Percentiles rank a stretch among this genome's conserved stretches.
Conservation (phyloP, 1,284 basidiomycete species). For the Tremellales sp. region DNA sequence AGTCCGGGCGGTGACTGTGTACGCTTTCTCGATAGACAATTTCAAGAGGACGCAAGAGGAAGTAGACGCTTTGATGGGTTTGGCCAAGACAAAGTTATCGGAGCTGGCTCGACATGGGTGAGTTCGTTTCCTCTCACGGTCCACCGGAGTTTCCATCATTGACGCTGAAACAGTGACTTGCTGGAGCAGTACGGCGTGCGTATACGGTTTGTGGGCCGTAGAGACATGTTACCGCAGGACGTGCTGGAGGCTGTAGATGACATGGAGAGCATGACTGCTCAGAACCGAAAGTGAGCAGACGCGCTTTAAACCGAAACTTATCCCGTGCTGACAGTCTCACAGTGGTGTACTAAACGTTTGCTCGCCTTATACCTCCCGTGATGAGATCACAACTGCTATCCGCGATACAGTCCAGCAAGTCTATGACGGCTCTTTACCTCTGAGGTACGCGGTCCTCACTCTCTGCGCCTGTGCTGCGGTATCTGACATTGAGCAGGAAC, state of each 20-base stretch:
- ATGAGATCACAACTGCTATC: slow-evolving; percentile 84
- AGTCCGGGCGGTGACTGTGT: slow-evolving; percentile 81
- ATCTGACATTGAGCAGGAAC: background rate
- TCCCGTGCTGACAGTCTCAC: background rate
- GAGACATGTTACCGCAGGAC: slow-evolving; percentile 67
- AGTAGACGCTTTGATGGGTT: slow-evolving; percentile 78
- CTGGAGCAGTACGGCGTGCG: slow-evolving; percentile 77
- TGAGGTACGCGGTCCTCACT: slow-evolving; percentile 31
- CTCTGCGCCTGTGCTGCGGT: background rate
- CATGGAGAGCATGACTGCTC: slow-evolving; percentile 73
- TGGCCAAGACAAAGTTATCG: slow-evolving; percentile 75
- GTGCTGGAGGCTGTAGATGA: slow-evolving; percentile 67
- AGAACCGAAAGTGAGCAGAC: slow-evolving; percentile 60
- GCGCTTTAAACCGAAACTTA: background rate
- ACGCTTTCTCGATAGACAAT: slow-evolving; percentile 96
- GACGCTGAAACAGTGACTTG: slow-evolving; percentile 61
- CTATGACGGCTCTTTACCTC: slow-evolving; percentile 47
- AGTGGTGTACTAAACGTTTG: slow-evolving; percentile 91
- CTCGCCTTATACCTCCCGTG: slow-evolving; percentile 87
- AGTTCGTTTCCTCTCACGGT: slow-evolving; percentile 36
- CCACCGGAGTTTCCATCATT: too few relatives aligned
- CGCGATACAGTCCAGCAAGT: slow-evolving; percentile 57
- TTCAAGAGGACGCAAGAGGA: slow-evolving; percentile 85
- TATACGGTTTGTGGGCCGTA: slow-evolving; percentile 76
- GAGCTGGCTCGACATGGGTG: slow-evolving; percentile 82